These are phyloP conservation scores for Onygena corvina DNA, from an alignment of 2,329 filamentous ascomycete species.

Conservation along the genomic window DNA sequence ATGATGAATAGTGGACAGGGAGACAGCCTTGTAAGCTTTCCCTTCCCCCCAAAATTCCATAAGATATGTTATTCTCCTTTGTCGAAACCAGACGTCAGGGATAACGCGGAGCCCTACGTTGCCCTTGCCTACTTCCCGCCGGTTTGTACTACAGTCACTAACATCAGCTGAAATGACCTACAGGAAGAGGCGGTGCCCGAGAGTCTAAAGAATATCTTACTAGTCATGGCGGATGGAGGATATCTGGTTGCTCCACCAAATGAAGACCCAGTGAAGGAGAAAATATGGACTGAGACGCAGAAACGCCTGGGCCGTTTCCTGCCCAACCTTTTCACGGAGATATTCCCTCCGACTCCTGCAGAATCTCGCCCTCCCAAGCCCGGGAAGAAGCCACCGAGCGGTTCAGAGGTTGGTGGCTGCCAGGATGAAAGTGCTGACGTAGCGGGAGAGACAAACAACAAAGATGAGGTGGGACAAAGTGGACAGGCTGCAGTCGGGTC, in stretches of 20 bases:
- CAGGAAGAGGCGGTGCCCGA: conserved; percentile 92
- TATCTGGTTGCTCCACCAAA: conserved; percentile 58
- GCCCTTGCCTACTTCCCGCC: conserved; percentile 6
- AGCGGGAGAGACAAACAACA: background rate
- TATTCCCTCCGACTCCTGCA: conserved; percentile 38
- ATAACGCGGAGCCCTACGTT: background rate
- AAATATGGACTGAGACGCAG: conserved; percentile 51
- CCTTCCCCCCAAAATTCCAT: too few relatives aligned
- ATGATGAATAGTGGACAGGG: conserved; percentile 92
- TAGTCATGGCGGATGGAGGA: conserved; percentile 87
- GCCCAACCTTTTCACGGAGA: conserved; percentile 46
- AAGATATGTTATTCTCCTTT: too few relatives aligned
- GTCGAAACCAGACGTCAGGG: background rate
- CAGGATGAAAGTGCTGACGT: background rate
- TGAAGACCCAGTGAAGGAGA: conserved; percentile 38
- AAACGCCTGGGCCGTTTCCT: conserved; percentile 49
- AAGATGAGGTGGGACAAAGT: background rate
- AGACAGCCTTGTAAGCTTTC: conserved; percentile 59
- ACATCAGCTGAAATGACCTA: conserved; percentile 3
- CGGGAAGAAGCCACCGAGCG: background rate
- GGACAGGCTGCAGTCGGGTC: background rate
- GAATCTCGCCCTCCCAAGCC: background rate
- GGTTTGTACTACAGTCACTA: background rate
- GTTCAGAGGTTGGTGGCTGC: background rate
- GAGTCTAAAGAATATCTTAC: conserved; percentile 85